Conservation (phyloP, 139 green algal species). For the Nannochloris sp. region DNA sequence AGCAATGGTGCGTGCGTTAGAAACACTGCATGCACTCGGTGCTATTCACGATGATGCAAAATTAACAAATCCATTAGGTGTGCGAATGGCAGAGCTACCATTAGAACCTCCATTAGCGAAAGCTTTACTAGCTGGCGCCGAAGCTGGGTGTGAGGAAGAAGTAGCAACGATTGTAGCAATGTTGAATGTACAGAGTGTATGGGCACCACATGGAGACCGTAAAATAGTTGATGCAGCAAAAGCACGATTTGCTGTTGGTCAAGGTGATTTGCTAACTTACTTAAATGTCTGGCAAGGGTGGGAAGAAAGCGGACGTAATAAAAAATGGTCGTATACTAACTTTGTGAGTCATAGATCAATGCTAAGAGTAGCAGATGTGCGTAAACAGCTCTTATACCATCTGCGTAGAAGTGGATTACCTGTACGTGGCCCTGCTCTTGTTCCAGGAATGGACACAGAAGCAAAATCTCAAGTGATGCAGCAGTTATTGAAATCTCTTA, state of each 20-base stretch:
- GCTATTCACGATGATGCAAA: constrained; percentile 61
- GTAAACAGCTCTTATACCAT: constrained; percentile 65
- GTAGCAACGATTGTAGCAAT: constrained; percentile 88
- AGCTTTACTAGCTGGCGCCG: constrained; percentile 75
- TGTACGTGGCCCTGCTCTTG: constrained; percentile 7
- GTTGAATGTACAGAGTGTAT: constrained; percentile 86
- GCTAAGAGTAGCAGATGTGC: constrained; percentile 65
- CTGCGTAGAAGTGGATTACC: constrained; percentile 48
- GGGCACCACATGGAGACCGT: constrained; percentile 55
- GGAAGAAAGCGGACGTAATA: constrained; percentile 52
- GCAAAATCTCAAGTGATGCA: constrained; percentile 3
- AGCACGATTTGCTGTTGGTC: constrained; percentile 86
- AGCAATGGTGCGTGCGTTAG: constrained; percentile 88
- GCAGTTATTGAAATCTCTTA: constrained; percentile 84
- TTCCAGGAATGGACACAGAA: background rate
- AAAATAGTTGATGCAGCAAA: constrained; percentile 86
- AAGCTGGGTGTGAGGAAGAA: constrained; percentile 59
- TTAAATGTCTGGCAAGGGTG: constrained; percentile 90
- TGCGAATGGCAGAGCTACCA: constrained; percentile 95
- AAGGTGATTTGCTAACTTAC: constrained; percentile 94
- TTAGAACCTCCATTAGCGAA: constrained; percentile 88
- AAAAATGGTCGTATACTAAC: constrained; percentile 85
- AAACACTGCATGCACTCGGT: constrained; percentile 78
- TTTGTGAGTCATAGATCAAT: constrained; percentile 64
- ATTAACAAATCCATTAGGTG: constrained; percentile 4